Evolutionary conservation across 2,329 filamentous ascomycete species (phyloP).

Genomic region (Endothia cerciana): DNA sequence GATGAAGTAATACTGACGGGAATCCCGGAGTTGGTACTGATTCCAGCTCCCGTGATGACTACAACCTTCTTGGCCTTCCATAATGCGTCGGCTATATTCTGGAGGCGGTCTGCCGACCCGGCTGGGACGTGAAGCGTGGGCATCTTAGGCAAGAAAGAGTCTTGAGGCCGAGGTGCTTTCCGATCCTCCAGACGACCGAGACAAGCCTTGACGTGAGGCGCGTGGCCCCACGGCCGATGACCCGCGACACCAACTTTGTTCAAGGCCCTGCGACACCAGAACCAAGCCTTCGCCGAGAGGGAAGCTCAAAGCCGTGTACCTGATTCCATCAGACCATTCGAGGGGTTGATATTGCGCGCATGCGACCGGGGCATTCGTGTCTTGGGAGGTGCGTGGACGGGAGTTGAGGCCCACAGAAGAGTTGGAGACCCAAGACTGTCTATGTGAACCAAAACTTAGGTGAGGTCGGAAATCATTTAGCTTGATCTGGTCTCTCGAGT

Average conservation of each 20-base stretch:
- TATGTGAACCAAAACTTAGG: not conserved
- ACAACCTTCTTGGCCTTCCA: constrained; percentile 71
- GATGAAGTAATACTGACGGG: constrained; percentile 57
- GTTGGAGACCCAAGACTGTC: too few relatives aligned
- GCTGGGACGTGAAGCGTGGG: constrained; percentile 61
- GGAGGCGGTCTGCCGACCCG: constrained; percentile 57
- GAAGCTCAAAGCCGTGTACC: constrained; percentile 11
- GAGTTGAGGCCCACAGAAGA: not conserved
- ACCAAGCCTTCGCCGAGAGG: constrained; percentile 11
- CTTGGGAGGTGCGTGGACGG: not conserved
- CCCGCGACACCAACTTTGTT: not conserved
- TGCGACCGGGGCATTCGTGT: constrained; percentile 21
- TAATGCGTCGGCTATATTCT: constrained; percentile 66
- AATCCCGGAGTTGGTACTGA: constrained; percentile 77
- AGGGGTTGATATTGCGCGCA: constrained; percentile 3
- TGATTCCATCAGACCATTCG: constrained; percentile 1
- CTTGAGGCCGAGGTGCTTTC: too few relatives aligned
- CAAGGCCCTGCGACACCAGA: not conserved
- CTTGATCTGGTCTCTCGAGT: not conserved
- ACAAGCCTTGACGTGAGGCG: constrained; percentile 10
- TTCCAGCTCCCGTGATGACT: constrained; percentile 73
- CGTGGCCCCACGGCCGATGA: not conserved
- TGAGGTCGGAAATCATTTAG: constrained; percentile 1
- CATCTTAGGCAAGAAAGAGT: constrained; percentile 49
- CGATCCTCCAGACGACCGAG: not conserved